These are phyloP conservation scores for Elaeis guineensis DNA, from an alignment of 176 grass and related monocot genomes.

Conservation along the genomic window DNA sequence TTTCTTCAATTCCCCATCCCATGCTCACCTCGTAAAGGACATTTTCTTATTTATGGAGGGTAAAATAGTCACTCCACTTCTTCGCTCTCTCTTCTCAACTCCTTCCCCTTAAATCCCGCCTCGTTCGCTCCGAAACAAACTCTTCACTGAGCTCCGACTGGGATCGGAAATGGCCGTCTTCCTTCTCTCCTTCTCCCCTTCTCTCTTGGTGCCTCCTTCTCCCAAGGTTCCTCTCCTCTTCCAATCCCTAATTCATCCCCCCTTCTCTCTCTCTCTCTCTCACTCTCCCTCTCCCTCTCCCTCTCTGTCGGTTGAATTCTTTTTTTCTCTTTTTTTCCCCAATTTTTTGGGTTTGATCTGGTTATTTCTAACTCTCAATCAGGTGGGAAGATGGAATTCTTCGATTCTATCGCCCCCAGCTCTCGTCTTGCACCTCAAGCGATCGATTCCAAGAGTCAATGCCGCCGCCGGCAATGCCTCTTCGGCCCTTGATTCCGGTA, in stretches of 20 bases:
- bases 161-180: constrained; percentile 32
- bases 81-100: no score
- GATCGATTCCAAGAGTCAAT: constrained; percentile 10
- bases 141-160: no score
- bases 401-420: constrained; percentile 1
- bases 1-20: no score
- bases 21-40: no score
- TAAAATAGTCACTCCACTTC: no score
- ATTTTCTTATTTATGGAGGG: no score
- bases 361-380: constrained; percentile 9
- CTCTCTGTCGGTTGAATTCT: constrained; percentile 1
- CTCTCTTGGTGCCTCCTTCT: constrained; percentile 16
- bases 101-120: no score
- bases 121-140: no score
- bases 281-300: constrained; percentile 25
- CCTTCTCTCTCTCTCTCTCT: background rate
- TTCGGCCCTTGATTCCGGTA: constrained; percentile 28
- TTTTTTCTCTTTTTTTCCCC: no score
- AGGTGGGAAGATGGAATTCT: constrained; percentile 36
- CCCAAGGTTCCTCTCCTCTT: constrained; percentile 23
- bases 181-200: constrained; percentile 16
- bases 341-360: background rate
- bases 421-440: constrained; percentile 2
- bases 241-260: background rate
- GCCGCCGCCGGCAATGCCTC: constrained; percentile 32